Conservation (phyloP, 2,329 filamentous ascomycete species). For the Drechslera avenae region DNA sequence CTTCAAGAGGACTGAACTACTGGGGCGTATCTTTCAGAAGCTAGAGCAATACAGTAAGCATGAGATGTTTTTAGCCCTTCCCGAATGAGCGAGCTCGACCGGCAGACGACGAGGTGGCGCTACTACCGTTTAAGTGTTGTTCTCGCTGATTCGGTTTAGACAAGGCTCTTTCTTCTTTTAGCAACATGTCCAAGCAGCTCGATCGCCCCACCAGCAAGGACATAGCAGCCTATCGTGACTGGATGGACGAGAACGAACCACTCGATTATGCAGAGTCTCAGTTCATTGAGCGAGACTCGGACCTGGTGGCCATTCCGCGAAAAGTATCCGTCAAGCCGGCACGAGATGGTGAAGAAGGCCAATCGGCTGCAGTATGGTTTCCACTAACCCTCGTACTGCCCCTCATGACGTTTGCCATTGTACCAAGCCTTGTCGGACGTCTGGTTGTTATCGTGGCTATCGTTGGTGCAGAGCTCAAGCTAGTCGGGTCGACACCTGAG, state of each 20-base stretch:
- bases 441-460: constrained; percentile 49
- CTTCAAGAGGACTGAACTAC: constrained; percentile 63
- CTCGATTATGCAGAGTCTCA: constrained; percentile 64
- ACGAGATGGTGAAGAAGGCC: constrained; percentile 19
- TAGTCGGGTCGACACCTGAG: constrained; percentile 43
- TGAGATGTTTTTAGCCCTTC: not conserved
- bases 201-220: constrained; percentile 58
- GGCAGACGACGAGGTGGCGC: constrained; percentile 1
- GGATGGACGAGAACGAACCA: constrained; percentile 60
- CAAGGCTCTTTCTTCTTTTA: constrained; percentile 64
- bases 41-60: constrained; percentile 68
- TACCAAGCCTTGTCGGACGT: constrained; percentile 50
- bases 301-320: constrained; percentile 56
- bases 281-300: constrained; percentile 62
- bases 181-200: constrained; percentile 58
- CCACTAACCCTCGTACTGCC: constrained; percentile 49
- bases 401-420: constrained; percentile 51
- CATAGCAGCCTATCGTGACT: constrained; percentile 59
- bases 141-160: constrained; percentile 30
- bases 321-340: constrained; percentile 23
- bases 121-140: not conserved
- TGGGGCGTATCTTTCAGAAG: constrained; percentile 69
- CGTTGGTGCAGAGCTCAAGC: constrained; percentile 42
- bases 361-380: constrained; percentile 41
- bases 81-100: not conserved